Evolutionary conservation across 805 yeast species (phyloP).

Genomic region (Saccharomyces jurei): DNA sequence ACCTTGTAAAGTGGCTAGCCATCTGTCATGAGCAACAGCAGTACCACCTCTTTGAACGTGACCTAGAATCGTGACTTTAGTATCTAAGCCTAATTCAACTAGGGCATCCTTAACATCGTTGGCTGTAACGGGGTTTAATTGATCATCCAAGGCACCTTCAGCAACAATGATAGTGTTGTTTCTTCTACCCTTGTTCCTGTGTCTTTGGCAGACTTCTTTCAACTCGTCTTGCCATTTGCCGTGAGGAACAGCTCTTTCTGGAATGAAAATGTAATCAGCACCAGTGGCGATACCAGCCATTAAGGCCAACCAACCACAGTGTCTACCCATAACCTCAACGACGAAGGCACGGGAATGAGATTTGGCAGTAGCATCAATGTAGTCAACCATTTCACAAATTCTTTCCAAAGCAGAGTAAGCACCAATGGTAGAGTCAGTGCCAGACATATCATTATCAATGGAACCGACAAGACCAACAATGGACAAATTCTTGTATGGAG

Average conservation of each 20-base stretch:
- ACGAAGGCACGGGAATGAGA: conserved; percentile 97
- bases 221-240: conserved; percentile 75
- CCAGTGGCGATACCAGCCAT: conserved; percentile 97
- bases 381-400: conserved; percentile 89
- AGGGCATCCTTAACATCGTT: conserved; percentile 75
- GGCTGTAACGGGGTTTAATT: conserved; percentile 72
- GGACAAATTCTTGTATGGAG: conserved; percentile 61
- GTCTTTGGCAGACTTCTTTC: conserved; percentile 65
- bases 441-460: conserved; percentile 96
- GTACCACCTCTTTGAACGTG: conserved; percentile 99
- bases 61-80: conserved; percentile 90
- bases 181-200: conserved; percentile 81
- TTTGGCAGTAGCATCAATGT: conserved; percentile 94
- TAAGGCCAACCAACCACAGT: conserved; percentile 97
- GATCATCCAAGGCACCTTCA: conserved; percentile 88
- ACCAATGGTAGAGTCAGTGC: conserved; percentile 94
- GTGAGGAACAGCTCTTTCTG: conserved; percentile 81
- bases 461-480: conserved; percentile 95
- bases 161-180: conserved; percentile 95
- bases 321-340: conserved; percentile 98
- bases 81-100: conserved; percentile 80
- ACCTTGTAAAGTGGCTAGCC: conserved; percentile 91
- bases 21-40: conserved; percentile 90
- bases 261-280: conserved; percentile 90
- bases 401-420: conserved; percentile 90